These are phyloP conservation scores for Trypanosoma caninum DNA, from an alignment of 208 protist species.

Conservation along the genomic window DNA sequence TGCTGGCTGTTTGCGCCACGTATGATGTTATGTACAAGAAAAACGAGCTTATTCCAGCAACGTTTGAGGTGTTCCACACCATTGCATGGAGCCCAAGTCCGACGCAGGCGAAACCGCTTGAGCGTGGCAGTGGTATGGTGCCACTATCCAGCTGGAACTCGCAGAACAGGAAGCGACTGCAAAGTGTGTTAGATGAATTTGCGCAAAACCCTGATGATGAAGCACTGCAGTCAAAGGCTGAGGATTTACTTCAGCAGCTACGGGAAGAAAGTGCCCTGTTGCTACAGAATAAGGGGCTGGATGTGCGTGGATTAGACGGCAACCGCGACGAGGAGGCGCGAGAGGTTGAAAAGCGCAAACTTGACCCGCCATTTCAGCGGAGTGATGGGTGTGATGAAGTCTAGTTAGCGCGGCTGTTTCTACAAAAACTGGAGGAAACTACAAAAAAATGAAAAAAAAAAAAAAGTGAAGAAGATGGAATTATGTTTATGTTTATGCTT, in stretches of 20 bases:
- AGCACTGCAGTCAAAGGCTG: slow-evolving; percentile 55
- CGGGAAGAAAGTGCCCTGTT: slow-evolving; percentile 68
- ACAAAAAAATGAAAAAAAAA: too few relatives aligned
- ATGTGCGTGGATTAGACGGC: slow-evolving; percentile 48
- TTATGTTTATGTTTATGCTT: neutral
- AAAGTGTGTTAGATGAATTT: slow-evolving; percentile 76
- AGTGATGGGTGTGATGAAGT: slow-evolving; percentile 2
- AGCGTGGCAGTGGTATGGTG: slow-evolving; percentile 75
- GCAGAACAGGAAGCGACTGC: slow-evolving; percentile 62
- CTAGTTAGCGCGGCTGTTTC: too few relatives aligned
- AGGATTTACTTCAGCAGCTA: slow-evolving; percentile 68
- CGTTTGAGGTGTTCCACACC: slow-evolving; percentile 90
- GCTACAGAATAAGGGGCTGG: slow-evolving; percentile 57
- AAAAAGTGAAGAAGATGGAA: neutral
- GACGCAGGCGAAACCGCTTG: slow-evolving; percentile 77
- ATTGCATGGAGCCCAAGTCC: slow-evolving; percentile 89
- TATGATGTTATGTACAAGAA: slow-evolving; percentile 89
- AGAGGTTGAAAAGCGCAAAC: slow-evolving; percentile 49
- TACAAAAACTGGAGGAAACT: too few relatives aligned
- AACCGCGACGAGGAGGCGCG: slow-evolving; percentile 52
- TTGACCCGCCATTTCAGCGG: slow-evolving; percentile 72
- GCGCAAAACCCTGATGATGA: slow-evolving; percentile 79
- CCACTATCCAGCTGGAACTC: slow-evolving; percentile 70
- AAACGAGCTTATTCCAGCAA: slow-evolving; percentile 82
- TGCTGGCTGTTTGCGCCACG: slow-evolving; percentile 64